Percentiles rank a stretch among this genome's conserved stretches.
Conservation (phyloP, 2,329 filamentous ascomycete species). For the Sclerotinia glacialis region DNA sequence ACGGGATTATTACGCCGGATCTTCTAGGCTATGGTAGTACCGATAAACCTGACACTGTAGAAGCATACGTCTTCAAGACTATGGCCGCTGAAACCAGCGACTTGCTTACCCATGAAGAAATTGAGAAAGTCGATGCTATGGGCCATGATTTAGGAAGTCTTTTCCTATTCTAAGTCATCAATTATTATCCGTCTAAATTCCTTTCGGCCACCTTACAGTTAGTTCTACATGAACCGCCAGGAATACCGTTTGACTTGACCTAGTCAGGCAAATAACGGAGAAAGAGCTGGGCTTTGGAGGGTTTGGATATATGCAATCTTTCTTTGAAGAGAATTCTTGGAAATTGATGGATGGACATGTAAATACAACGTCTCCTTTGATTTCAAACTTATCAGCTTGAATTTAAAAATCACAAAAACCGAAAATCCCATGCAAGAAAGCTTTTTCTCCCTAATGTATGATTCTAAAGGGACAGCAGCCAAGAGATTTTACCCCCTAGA, state of each 20-base stretch:
- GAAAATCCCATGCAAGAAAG: not conserved
- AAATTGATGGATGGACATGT: not conserved
- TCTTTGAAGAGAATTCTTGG: not conserved
- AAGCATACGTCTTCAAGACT: slow-evolving; percentile 37
- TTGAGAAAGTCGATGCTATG: slow-evolving; percentile 21
- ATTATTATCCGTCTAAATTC: not conserved
- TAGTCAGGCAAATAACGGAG: not conserved
- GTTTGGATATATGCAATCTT: too few species aligned
- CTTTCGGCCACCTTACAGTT: not conserved
- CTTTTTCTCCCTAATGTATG: not conserved
- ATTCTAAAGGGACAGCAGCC: not conserved
- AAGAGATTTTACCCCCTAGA: not conserved
- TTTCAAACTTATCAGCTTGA: not conserved
- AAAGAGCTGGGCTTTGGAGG: not conserved
- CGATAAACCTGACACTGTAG: slow-evolving; percentile 36
- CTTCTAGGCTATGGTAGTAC: slow-evolving; percentile 43
- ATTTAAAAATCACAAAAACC: not conserved
- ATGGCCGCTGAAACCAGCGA: slow-evolving; percentile 40
- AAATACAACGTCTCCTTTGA: too few species aligned
- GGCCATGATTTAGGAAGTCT: slow-evolving; percentile 23
- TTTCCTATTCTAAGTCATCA: not conserved
- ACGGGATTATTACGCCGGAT: slow-evolving; percentile 46
- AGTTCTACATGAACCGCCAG: not conserved
- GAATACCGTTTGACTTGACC: not conserved
- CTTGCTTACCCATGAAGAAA: slow-evolving; percentile 34